Conservation (phyloP, 139 green algal genomes). For the Auxenochlorella pyrenoidosa region DNA sequence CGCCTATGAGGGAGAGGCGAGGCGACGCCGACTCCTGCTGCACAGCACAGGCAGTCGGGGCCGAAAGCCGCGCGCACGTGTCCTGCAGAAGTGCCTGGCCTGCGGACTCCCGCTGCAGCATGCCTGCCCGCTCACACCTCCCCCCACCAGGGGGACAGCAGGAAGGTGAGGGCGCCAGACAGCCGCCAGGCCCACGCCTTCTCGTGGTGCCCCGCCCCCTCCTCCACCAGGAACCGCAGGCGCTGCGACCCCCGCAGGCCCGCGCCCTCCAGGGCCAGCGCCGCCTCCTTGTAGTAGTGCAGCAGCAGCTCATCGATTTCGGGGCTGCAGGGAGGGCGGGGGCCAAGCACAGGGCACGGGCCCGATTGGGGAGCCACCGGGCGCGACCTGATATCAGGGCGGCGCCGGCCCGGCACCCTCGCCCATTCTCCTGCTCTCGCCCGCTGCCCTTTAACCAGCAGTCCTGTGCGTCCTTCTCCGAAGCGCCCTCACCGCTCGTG, state of each 20-base stretch:
- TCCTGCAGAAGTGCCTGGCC: too few species aligned
- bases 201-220: constrained; percentile 39
- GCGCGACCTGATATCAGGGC: too few species aligned
- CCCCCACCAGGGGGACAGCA: constrained; percentile 50
- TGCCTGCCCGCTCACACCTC: constrained; percentile 19
- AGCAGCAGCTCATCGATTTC: constrained; percentile 62
- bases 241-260: constrained; percentile 35
- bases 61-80: background rate
- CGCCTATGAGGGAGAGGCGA: too few species aligned
- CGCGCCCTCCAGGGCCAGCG: constrained; percentile 38
- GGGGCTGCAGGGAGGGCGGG: background rate
- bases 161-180: constrained; percentile 50
- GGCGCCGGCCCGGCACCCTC: too few species aligned
- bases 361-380: background rate
- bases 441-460: too few species aligned
- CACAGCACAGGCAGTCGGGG: too few species aligned
- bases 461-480: too few species aligned
- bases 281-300: constrained; percentile 47
- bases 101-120: too few species aligned
- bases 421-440: background rate
- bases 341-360: background rate
- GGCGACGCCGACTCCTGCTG: too few species aligned
- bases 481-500: constrained; percentile 42
- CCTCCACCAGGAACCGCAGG: constrained; percentile 45
- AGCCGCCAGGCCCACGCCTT: constrained; percentile 58